A percentile compares a stretch with the other conserved stretches of the same genome.
Conservation (phyloP, 139 green algal species). For the Micractinium sp. region DNA sequence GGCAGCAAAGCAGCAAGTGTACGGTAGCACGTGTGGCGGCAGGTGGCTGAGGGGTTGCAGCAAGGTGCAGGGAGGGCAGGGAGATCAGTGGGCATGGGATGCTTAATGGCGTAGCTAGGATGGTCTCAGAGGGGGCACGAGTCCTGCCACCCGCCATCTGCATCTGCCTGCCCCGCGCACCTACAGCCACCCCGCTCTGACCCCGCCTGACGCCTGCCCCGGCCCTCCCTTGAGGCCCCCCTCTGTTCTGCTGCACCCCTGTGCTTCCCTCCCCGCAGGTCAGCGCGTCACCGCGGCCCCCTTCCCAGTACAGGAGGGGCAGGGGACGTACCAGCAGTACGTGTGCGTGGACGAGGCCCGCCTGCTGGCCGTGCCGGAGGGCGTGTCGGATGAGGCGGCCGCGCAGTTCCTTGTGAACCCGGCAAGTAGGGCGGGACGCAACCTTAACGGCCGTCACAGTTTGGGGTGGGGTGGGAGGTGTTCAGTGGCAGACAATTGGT, state of each 20-base stretch:
- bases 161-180: neutral
- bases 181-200: neutral
- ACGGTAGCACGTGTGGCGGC: too few species aligned
- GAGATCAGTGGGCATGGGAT: neutral
- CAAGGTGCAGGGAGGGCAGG: neutral
- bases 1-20: too few species aligned
- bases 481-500: too few species aligned
- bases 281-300: constrained; percentile 15
- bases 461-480: too few species aligned
- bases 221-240: too few species aligned
- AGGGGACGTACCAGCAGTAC: constrained; percentile 66
- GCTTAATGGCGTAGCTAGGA: too few species aligned
- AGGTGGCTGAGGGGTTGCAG: neutral
- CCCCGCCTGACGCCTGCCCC: too few species aligned
- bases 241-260: neutral
- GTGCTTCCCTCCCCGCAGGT: neutral
- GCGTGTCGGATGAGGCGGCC: constrained; percentile 45
- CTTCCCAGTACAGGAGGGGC: neutral
- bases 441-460: too few species aligned
- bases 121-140: too few species aligned
- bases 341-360: constrained; percentile 12
- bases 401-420: constrained; percentile 48
- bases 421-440: neutral
- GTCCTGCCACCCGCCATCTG: too few species aligned
- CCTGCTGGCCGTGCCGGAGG: constrained; percentile 35